phyloP scores from a whole-genome alignment of 768 basidiomycete genomes.

The Xerocomellus dryophilus region DNA sequence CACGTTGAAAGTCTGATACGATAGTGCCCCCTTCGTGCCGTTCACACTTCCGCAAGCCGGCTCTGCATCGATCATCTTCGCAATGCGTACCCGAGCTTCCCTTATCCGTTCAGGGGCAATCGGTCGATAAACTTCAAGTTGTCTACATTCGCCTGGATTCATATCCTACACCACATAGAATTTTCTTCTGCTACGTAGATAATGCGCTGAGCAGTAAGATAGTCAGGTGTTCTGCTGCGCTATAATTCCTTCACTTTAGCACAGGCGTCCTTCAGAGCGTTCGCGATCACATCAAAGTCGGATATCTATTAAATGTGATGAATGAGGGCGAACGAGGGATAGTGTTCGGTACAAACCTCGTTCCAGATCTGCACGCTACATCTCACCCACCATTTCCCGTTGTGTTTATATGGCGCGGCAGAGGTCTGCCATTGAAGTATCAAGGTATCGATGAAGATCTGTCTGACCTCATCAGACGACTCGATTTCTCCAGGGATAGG shows the following conservation, averaged over 20 bases:
- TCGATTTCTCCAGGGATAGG: constrained; percentile 33
- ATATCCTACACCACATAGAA: not conserved
- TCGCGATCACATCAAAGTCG: constrained; percentile 30
- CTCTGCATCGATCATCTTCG: constrained; percentile 42
- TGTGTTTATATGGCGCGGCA: constrained; percentile 21
- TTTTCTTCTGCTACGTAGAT: not conserved
- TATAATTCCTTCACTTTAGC: constrained; percentile 13
- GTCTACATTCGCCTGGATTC: constrained; percentile 48
- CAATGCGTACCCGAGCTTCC: constrained; percentile 41
- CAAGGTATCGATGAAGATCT: constrained; percentile 18
- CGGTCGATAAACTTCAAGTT: constrained; percentile 47
- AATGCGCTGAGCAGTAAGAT: not conserved
- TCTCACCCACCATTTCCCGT: constrained; percentile 32
- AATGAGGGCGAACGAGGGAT: not conserved
- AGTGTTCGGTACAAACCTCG: constrained; percentile 20
- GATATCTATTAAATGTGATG: constrained; percentile 23
- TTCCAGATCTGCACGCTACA: constrained; percentile 34
- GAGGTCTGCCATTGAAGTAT: constrained; percentile 21
- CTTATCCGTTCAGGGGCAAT: constrained; percentile 16
- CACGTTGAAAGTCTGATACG: not conserved
- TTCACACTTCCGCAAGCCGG: constrained; percentile 52
- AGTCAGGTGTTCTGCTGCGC: constrained; percentile 2
- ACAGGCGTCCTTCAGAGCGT: constrained; percentile 27
- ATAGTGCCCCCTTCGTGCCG: constrained; percentile 57
- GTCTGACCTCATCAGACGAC: constrained; percentile 11